Evolutionary conservation across 2,329 filamentous ascomycete species (phyloP).

Genomic region (Xylaria sp.): DNA sequence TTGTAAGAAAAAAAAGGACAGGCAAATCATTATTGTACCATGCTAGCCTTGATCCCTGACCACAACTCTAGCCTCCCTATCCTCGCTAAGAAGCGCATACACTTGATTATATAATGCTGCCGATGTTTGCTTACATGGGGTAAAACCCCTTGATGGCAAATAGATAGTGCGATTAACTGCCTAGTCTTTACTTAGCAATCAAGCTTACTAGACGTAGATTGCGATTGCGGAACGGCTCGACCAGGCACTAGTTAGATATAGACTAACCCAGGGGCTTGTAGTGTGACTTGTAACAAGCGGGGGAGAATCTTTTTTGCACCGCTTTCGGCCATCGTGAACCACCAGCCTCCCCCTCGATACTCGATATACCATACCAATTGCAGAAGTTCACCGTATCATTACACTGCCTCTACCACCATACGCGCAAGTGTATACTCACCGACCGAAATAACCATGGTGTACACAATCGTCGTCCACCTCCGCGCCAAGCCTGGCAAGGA

Average conservation of each 20-base stretch:
- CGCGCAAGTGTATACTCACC: not conserved
- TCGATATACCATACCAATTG: slow-evolving; percentile 7
- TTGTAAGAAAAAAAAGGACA: too few relatives aligned
- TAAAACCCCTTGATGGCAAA: too few relatives aligned
- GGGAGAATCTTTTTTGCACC: slow-evolving; percentile 19
- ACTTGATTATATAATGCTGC: not conserved
- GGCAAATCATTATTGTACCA: too few relatives aligned
- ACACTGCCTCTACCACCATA: not conserved
- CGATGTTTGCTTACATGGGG: too few relatives aligned
- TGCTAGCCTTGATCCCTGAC: too few relatives aligned
- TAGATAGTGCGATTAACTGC: too few relatives aligned
- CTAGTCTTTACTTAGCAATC: too few relatives aligned
- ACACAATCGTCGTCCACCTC: slow-evolving; percentile 76
- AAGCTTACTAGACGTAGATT: not conserved
- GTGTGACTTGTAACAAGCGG: slow-evolving; percentile 10
- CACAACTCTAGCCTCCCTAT: too few relatives aligned
- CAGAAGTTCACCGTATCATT: slow-evolving; percentile 10
- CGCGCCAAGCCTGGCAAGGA: slow-evolving; percentile 74
- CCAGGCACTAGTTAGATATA: too few relatives aligned
- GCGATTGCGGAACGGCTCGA: slow-evolving; percentile 9
- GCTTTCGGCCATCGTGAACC: slow-evolving; percentile 7
- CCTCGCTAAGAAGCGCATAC: too few relatives aligned
- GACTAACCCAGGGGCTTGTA: not conserved
- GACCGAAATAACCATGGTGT: slow-evolving; percentile 62
- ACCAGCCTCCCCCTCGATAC: not conserved